Percentiles rank a stretch among this genome's conserved stretches.
Evolutionary conservation across 345 rosid species (phyloP).

Genomic region (Citrus hindsii): DNA sequence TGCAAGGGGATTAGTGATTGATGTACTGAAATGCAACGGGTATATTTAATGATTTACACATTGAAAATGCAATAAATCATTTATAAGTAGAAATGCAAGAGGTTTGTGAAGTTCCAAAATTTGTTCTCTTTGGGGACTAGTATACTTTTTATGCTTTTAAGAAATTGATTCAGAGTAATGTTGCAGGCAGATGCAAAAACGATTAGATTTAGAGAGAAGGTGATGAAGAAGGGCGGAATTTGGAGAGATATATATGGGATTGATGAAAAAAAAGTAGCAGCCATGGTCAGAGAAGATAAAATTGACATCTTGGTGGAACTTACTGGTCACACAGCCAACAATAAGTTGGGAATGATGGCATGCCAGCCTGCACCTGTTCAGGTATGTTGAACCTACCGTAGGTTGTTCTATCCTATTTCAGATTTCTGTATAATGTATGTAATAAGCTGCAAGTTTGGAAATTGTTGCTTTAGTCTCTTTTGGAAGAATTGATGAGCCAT

Average conservation of each 20-base stretch:
- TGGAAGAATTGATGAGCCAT: not conserved
- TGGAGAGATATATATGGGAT: conserved; percentile 95
- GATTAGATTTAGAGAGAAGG: conserved; percentile 79
- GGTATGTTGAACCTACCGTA: conserved; percentile 37
- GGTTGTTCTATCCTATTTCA: not conserved
- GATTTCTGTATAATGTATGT: not conserved
- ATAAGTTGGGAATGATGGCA: conserved; percentile 98
- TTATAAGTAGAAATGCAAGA: not conserved
- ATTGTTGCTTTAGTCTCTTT: not conserved
- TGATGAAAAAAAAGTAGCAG: conserved; percentile 96
- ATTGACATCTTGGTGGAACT: conserved; percentile 96
- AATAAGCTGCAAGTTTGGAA: not conserved
- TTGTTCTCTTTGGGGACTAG: not conserved
- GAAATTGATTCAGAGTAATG: conserved; percentile 5
- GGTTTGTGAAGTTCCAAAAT: not conserved
- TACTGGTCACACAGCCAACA: conserved; percentile 99
- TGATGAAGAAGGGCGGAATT: conserved; percentile 89
- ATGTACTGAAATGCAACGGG: not conserved
- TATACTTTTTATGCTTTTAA: not conserved
- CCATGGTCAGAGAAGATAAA: conserved; percentile 87
- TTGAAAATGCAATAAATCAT: not conserved
- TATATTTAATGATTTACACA: not conserved
- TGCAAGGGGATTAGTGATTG: not conserved
- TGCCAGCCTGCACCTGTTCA: conserved; percentile 97
- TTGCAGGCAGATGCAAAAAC: conserved; percentile 98